Evolutionary conservation across 202 grass and related monocot species (phyloP).

Genomic region (Setaria viridis): DNA sequence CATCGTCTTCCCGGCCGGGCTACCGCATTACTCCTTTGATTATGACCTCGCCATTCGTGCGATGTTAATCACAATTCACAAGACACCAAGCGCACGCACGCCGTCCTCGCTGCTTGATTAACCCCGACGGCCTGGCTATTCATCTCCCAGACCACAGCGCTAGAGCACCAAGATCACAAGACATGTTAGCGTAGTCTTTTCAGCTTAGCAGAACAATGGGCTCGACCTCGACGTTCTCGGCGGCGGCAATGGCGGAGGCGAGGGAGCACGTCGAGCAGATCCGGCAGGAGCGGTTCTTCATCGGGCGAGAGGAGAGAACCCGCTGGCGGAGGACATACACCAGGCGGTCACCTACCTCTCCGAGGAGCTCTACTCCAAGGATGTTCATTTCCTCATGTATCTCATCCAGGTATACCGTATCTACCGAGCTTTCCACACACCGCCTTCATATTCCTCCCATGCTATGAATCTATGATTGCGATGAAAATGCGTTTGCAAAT

Average conservation of each 20-base stretch:
- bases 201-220: not conserved
- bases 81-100: not conserved
- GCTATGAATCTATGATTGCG: too few species aligned
- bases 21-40: not conserved
- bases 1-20: not conserved
- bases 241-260: not conserved
- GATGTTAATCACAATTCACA: not conserved
- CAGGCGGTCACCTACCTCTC: slow-evolving; percentile 62
- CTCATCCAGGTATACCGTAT: slow-evolving; percentile 54
- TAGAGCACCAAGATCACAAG: not conserved
- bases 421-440: not conserved
- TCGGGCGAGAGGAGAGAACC: slow-evolving; percentile 67
- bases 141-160: not conserved
- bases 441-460: not conserved
- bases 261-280: slow-evolving; percentile 65
- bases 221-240: not conserved
- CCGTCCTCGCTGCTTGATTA: not conserved
- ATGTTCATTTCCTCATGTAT: slow-evolving; percentile 85
- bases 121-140: not conserved
- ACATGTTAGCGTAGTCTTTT: not conserved
- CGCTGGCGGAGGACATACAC: slow-evolving; percentile 73
- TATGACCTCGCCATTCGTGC: not conserved
- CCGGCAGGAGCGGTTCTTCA: slow-evolving; percentile 51
- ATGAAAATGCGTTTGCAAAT: too few species aligned
- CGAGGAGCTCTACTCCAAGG: slow-evolving; percentile 77